Conservation (phyloP, 371 early-diverging fungal genomes). For the Mortierella sp. region DNA sequence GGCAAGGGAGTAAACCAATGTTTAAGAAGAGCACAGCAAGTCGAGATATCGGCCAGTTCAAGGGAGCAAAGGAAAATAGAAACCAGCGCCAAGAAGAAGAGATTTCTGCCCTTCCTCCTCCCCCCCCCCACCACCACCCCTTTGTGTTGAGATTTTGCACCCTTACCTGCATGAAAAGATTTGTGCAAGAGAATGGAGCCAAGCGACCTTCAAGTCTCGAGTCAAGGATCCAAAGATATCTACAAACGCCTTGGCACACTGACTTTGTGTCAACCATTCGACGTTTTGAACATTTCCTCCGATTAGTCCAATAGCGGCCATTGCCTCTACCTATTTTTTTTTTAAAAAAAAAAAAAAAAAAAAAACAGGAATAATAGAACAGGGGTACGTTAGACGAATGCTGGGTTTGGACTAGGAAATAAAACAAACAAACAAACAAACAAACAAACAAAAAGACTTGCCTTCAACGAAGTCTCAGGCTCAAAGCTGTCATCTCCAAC, state of each 20-base stretch:
- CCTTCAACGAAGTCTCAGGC: slow-evolving; percentile 26
- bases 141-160: too few species aligned
- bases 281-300: slow-evolving; percentile 43
- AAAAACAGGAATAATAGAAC: neutral
- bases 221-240: slow-evolving; percentile 6
- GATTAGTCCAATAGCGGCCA: slow-evolving; percentile 35
- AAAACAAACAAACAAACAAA: neutral
- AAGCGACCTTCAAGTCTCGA: slow-evolving; percentile 34
- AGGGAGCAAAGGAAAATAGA: too few species aligned
- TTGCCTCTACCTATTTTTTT: slow-evolving; percentile 39
- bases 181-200: slow-evolving; percentile 47
- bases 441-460: neutral
- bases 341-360: neutral
- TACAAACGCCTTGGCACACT: slow-evolving; percentile 21
- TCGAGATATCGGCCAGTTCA: too few species aligned
- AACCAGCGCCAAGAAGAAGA: too few species aligned
- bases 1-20: neutral
- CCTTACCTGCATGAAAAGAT: slow-evolving; percentile 45
- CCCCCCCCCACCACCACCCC: neutral
- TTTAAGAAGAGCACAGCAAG: too few species aligned
- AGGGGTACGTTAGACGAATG: too few species aligned
- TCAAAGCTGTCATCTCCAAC: slow-evolving; percentile 25
- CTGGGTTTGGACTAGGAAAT: too few species aligned
- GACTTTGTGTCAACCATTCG: slow-evolving; percentile 34
- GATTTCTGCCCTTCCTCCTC: too few species aligned